Conservation (phyloP, 1,139 yeast genomes). For the Saccharomycopsis crataegensis region DNA sequence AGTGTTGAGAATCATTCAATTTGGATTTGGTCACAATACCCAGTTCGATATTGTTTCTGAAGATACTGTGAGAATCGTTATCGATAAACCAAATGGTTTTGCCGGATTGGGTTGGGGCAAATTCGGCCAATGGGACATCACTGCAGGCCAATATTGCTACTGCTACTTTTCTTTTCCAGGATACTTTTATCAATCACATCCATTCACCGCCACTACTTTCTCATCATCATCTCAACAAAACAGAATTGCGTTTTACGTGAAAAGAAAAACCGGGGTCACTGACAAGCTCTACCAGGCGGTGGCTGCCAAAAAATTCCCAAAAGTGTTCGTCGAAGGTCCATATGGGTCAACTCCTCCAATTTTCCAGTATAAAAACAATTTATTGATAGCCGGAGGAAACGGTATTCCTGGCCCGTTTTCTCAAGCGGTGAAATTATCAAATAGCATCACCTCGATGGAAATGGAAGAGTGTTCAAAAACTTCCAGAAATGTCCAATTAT, state of each 20-base stretch:
- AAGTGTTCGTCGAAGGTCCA: conserved; percentile 31
- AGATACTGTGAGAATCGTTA: conserved; percentile 32
- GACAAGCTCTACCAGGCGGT: conserved; percentile 25
- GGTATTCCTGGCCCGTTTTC: conserved; percentile 60
- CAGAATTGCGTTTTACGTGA: conserved; percentile 31
- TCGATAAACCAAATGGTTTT: conserved; percentile 24
- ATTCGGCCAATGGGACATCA: conserved; percentile 21
- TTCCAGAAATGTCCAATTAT: conserved; percentile 32
- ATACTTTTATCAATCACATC: conserved; percentile 50
- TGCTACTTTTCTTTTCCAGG: conserved; percentile 25
- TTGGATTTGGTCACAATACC: conserved; percentile 34
- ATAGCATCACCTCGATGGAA: conserved; percentile 25
- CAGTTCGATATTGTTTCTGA: conserved; percentile 33
- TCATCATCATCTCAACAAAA: conserved; percentile 16
- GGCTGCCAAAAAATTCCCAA: conserved; percentile 9
- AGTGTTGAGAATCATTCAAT: conserved; percentile 36
- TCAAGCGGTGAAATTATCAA: conserved; percentile 31
- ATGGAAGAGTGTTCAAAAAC: not conserved
- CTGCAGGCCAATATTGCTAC: conserved; percentile 40
- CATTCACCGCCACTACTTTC: conserved; percentile 36
- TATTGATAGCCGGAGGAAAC: conserved; percentile 64
- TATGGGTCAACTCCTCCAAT: conserved; percentile 39
- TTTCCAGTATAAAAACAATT: conserved; percentile 43
- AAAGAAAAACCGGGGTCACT: conserved; percentile 35
- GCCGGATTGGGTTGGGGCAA: not conserved